A percentile compares a stretch with the other conserved stretches of the same genome.
phyloP scores from a whole-genome alignment of 2,329 filamentous ascomycete species.

The Scedosporium minutisporum region DNA sequence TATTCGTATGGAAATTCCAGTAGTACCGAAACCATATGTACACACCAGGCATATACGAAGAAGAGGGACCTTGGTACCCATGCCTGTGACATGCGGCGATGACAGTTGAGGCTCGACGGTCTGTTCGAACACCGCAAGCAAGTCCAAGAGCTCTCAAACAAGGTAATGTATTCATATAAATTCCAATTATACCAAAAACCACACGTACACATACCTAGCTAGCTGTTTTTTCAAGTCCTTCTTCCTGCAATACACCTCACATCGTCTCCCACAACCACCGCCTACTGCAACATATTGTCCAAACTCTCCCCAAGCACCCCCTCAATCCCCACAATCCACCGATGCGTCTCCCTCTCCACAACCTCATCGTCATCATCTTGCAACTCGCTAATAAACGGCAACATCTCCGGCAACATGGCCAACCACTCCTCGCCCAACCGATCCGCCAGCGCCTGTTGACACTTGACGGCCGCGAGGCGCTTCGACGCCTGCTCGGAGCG shows the following conservation, averaged over 20 bases:
- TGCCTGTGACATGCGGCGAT: no score
- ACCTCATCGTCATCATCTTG: conserved; percentile 94
- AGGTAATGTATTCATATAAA: no score
- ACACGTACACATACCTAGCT: neutral
- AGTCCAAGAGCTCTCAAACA: no score
- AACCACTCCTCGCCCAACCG: conserved; percentile 89
- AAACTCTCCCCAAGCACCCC: conserved; percentile 80
- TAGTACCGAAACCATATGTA: no score
- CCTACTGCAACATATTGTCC: conserved; percentile 81
- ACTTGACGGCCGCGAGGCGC: conserved; percentile 71
- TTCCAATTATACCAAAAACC: neutral
- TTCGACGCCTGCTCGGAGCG: conserved; percentile 62
- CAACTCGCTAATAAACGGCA: conserved; percentile 90
- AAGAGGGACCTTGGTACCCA: no score
- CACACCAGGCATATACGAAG: no score
- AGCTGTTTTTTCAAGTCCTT: neutral
- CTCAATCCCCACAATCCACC: conserved; percentile 88
- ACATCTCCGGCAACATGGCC: conserved; percentile 81
- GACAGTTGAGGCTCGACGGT: no score
- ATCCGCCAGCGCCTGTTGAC: conserved; percentile 70
- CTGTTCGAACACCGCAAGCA: no score
- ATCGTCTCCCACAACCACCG: no score
- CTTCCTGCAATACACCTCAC: neutral
- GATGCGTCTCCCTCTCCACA: conserved; percentile 80
- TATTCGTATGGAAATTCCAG: no score